Evolutionary conservation across 208 protist genomes (phyloP).

Genomic region (Vickermania spadyakhi): DNA sequence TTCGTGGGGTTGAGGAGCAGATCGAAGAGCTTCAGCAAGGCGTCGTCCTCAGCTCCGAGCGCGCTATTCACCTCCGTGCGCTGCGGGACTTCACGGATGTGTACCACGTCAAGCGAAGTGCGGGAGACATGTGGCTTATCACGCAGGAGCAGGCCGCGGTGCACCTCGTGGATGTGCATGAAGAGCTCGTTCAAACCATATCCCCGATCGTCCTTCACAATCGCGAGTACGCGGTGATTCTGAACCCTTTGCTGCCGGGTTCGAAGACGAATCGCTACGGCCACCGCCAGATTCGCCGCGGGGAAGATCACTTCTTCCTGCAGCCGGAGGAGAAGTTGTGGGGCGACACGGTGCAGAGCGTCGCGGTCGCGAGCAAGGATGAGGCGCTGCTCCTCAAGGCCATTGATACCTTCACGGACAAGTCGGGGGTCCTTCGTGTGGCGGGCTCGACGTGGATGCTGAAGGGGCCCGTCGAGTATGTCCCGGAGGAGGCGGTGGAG

Average conservation of each 20-base stretch:
- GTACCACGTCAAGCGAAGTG: conserved; percentile 61
- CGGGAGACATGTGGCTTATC: conserved; percentile 85
- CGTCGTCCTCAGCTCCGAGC: conserved; percentile 61
- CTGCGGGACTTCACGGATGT: conserved; percentile 69
- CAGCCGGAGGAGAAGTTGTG: conserved; percentile 90
- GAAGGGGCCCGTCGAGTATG: conserved; percentile 87
- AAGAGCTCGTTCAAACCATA: conserved; percentile 63
- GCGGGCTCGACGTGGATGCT: conserved; percentile 94
- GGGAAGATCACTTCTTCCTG: conserved; percentile 92
- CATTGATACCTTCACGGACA: conserved; percentile 60
- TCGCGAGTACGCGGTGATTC: conserved; percentile 90
- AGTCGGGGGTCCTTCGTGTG: conserved; percentile 21
- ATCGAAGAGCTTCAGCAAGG: conserved; percentile 60
- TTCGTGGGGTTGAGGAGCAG: conserved; percentile 83
- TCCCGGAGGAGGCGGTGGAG: conserved; percentile 84
- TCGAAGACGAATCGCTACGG: conserved; percentile 73
- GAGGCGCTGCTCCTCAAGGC: conserved; percentile 93
- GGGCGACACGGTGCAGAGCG: conserved; percentile 55
- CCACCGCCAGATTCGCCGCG: conserved; percentile 71
- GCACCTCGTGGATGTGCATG: conserved; percentile 82
- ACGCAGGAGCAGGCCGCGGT: conserved; percentile 69
- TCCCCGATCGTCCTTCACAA: conserved; percentile 71
- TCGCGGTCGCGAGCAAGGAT: conserved; percentile 86
- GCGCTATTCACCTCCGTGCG: conserved; percentile 79
- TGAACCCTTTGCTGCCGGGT: conserved; percentile 70